These are phyloP conservation scores for Boletellus emodensis DNA, from an alignment of 768 basidiomycete genomes.

Conservation along the genomic window DNA sequence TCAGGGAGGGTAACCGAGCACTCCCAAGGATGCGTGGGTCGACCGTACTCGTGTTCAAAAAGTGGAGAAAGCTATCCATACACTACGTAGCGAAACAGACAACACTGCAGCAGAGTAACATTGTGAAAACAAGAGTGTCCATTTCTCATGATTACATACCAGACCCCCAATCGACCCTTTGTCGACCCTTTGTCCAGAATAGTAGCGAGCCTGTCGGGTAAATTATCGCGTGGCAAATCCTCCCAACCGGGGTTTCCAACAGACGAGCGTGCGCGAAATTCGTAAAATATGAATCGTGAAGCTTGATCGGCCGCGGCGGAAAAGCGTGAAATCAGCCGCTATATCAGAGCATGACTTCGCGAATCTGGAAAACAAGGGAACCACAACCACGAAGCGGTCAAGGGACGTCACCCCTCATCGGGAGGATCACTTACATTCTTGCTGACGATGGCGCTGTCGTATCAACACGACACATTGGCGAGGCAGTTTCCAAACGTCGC, in stretches of 20 bases:
- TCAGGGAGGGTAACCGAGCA: too few relatives aligned
- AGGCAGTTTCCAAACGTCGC: conserved; percentile 6
- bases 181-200: background rate
- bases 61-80: background rate
- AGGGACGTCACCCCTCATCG: conserved; percentile 2
- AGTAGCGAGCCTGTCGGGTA: background rate
- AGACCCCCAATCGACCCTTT: too few relatives aligned
- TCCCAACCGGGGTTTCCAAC: background rate
- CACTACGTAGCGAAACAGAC: background rate
- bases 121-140: background rate
- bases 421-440: conserved; percentile 54
- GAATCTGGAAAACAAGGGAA: conserved; percentile 37
- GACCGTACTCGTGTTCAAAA: too few relatives aligned
- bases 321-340: background rate
- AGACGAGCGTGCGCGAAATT: background rate
- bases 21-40: too few relatives aligned
- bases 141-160: background rate
- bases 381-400: background rate
- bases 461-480: conserved; percentile 5
- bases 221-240: background rate
- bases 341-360: conserved; percentile 47
- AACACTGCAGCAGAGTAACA: background rate
- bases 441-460: conserved; percentile 58
- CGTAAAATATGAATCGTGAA: background rate
- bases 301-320: background rate